Base-by-base conservation (phyloP, 2,329 filamentous ascomycete genomes). In the Herpomyces periplanetae region DNA sequence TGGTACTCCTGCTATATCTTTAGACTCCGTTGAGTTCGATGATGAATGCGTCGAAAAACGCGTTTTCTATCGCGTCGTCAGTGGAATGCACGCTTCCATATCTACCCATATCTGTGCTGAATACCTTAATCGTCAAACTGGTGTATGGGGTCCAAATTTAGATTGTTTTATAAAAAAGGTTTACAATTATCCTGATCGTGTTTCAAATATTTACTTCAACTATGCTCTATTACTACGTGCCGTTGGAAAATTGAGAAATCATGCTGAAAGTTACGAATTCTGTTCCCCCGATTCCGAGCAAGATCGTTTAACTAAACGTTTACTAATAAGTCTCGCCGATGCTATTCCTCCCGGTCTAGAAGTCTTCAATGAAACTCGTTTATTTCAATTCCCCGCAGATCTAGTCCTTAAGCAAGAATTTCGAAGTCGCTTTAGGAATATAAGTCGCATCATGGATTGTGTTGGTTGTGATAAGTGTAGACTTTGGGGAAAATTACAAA, bases 171-270 rank as follows among this genome's bases (percentile, higher is more conserved):
- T 65, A 33, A 44, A 58, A 13, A 58, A 80, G n/a, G 51, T 96
- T 8, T 66, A 87, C 37, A 46, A 49, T 10, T 56, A 65, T 34
- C 69, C 75, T 0, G 80, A 96, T 28, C 64, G 75, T 24, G 65
- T 96, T 32, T 80, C 73, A 28, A 96, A 96, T 38, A 49, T 96
- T 19, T 96, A 96, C 45, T 96, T 96, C 46, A 91, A 96, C 51
- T 96, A 87, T 34, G 80, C 80, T 1, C 51, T 96, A n/a, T 49
- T 96, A 15, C 63, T 75, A 11, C 64, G 80, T 19, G 80, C 80
- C 6, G 53, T 91, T 15, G 64, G 68, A 20, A 96, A 96, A 41
- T 51, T 91, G 5, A 65, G 63, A 6, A 64, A 66, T 10, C 61
- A 73, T 28, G 49, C 91, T 5, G 46, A 61, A 26, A 46, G 53